A percentile compares a stretch with the other conserved stretches of the same genome.
These are phyloP conservation scores for Camelina neglecta DNA, from an alignment of 345 rosid genomes.

Conservation along the genomic window DNA sequence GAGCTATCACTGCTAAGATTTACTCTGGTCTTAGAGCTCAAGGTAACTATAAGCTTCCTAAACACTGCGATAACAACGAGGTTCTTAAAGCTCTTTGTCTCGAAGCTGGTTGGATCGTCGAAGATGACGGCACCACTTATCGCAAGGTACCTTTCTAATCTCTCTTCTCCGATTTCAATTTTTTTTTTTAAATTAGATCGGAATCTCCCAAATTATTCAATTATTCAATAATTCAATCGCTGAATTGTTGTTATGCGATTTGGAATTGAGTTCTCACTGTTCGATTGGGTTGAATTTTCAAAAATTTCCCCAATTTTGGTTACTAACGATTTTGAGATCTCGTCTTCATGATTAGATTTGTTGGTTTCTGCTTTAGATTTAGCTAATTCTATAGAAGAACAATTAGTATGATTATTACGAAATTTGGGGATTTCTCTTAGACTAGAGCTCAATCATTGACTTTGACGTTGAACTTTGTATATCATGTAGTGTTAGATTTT, in stretches of 20 bases:
- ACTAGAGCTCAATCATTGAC: conserved; percentile 22
- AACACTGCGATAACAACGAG: conserved; percentile 97
- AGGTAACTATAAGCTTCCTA: conserved; percentile 87
- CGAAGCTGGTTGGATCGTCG: conserved; percentile 95
- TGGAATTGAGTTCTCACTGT: conserved; percentile 32
- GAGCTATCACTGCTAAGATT: conserved; percentile 94
- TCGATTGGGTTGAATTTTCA: conserved; percentile 24
- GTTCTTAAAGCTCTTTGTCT: conserved; percentile 88
- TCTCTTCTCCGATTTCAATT: not conserved
- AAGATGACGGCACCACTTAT: conserved; percentile 92
- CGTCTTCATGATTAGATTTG: not conserved
- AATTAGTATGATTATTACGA: not conserved
- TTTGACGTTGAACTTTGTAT: not conserved
- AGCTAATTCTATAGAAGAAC: not conserved
- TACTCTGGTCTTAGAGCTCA: conserved; percentile 86
- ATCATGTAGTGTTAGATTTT: not conserved
- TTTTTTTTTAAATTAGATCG: not conserved
- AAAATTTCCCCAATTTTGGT: not conserved
- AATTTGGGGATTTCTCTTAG: not conserved
- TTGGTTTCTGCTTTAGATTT: not conserved
- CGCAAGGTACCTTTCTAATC: conserved; percentile 75
- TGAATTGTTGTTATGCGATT: no score
- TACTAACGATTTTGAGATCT: not conserved
- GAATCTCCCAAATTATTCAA: no score
- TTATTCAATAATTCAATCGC: no score